Evolutionary conservation across 1,284 basidiomycete genomes (phyloP), one percentile per base, ranked within the genome.

Genomic region (Microbotryum violaceum): DNA sequence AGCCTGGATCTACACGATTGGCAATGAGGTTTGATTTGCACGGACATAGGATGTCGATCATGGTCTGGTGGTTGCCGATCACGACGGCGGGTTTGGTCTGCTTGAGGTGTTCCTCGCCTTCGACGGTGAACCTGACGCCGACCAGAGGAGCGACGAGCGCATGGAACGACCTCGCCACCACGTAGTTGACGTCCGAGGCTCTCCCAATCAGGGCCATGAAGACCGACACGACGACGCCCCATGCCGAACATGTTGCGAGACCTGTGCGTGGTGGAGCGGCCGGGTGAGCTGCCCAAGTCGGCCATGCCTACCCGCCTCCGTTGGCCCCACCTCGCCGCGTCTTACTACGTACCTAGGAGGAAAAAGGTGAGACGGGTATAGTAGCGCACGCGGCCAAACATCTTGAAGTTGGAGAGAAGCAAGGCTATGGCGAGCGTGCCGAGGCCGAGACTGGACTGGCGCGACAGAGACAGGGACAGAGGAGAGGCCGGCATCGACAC

Each of bases 61-160:
- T 88, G 70, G 87, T 79, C 79, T 97, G 96, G 74, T 98, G 96
- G 75, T 98, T 98, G 10, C 84, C 85, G 64, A 97, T 82, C 33
- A 94, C 75, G 18, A 99, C 84, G 2, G 84, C 82, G 25, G 89
- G 85, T 54, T 81, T 74, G 49, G 81, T 80, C 64, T 74, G 56
- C 9, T 66, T 58, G 55, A 97, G 79, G 73, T 93, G 79, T 73
- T 97, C 88, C 72, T 86, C 84, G 29, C 91, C 92, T 74, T 97
- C 91, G 37, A 97, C 82, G 57, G 85, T 81, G 70, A 97, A 79
- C 54, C 79, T 77, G 68, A 94, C 78, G 64, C 85, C 87, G 53
- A 93, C 74, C 4, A 85, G 74, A 14, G 82, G 82, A 46, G 83
- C 81, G 51, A 85, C 82, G 60, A 91, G 68, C 57, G 75, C 71